Base-by-base conservation (phyloP, 2,329 filamentous ascomycete genomes). In the Fusarium metavorans region DNA sequence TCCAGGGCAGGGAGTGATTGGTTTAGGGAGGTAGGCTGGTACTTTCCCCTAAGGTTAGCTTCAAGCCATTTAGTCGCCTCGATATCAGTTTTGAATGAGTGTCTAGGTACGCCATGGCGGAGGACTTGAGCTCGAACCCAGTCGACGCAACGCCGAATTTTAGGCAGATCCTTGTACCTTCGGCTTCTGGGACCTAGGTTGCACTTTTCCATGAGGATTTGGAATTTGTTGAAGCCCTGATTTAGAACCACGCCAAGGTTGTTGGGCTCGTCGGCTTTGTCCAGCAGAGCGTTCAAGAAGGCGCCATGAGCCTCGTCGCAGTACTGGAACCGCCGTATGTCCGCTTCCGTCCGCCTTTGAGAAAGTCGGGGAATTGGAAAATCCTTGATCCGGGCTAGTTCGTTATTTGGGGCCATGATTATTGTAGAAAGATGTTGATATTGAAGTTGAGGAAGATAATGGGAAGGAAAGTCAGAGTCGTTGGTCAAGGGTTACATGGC, bases 301-400 rank as follows among this genome's bases (percentile, higher is more conserved):
- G 27, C 10, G 18, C 48, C 48, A 32, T 52, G 48, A n/a, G 48
- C 30, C 27, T 52, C 48, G 2, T 52, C 18, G 18, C 27, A 52
- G 25, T n/a, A 32, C 30, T 10, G 27, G 27, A 32, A 30, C 27
- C 20, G 27, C 6, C 6, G 3, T 14, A 4, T 20, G 18, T 13
- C 1, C 10, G n/a, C n/a, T n/a, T 13, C 32, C 18, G 27, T 6
- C 27, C 16, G 25, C 3, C 27, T 8, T 4, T 6, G 2, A 20
- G n/a, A 32, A 11, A 32, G 27, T 6, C 10, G 27, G 10, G 48
- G 18, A 13, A n/a, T 5, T 18, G 3, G 10, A 52, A 32, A 13
- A 0, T 13, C 18, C 7, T 30, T 10, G 25, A 11, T 30, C 1
- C 32, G 10, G 10, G 18, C 4, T n/a, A 7, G 1, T 6, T n/a